Conservation (phyloP, 2,329 filamentous ascomycete species). For the Colletotrichum sp. region DNA sequence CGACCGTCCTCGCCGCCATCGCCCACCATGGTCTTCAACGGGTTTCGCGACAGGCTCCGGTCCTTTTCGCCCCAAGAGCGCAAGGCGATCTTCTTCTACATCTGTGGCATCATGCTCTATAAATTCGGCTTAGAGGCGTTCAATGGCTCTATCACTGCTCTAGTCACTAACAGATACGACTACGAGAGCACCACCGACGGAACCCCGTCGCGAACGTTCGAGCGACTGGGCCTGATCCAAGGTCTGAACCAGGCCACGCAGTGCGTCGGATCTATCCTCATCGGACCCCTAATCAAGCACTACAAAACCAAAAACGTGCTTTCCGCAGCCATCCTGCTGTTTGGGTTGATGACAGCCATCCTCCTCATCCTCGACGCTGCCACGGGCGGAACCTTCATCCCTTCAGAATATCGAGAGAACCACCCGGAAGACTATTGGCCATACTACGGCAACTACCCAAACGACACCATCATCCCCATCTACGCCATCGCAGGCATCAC, state of each 20-base stretch:
- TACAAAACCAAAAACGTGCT: conserved; percentile 53
- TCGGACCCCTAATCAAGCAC: conserved; percentile 53
- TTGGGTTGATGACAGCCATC: conserved; percentile 51
- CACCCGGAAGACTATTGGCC: conserved; percentile 41
- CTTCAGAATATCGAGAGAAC: conserved; percentile 27
- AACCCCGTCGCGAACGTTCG: conserved; percentile 38
- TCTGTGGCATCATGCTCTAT: conserved; percentile 55
- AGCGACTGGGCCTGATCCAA: conserved; percentile 49
- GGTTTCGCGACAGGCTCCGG: neutral
- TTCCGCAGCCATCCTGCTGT: conserved; percentile 45
- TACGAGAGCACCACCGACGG: neutral
- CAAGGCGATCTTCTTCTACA: conserved; percentile 51
- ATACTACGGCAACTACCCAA: conserved; percentile 53
- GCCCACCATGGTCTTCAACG: neutral
- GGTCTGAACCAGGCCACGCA: conserved; percentile 57
- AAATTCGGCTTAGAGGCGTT: conserved; percentile 58
- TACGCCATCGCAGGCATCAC: conserved; percentile 46
- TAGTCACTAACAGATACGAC: conserved; percentile 56
- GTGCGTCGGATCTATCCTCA: conserved; percentile 54
- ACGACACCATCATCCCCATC: conserved; percentile 54
- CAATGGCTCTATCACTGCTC: conserved; percentile 53
- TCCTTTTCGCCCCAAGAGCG: conserved; percentile 39
- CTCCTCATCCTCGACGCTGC: conserved; percentile 52
- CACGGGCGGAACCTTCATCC: conserved; percentile 48
- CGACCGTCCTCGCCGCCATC: neutral